These are phyloP conservation scores for Acacia concinna DNA, from an alignment of 331 rosid genomes.

Conservation along the genomic window DNA sequence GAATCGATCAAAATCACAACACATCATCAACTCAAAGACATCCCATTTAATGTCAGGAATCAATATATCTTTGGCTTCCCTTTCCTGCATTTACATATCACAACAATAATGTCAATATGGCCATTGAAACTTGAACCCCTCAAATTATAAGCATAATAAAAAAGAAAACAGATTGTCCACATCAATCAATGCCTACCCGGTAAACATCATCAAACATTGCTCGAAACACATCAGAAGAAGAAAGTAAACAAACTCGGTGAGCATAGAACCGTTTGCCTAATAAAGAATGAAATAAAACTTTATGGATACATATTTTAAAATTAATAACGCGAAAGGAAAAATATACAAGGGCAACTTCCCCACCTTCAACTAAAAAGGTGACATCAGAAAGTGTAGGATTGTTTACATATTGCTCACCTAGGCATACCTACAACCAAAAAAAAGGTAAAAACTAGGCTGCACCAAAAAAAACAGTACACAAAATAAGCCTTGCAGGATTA, in stretches of 20 bases:
- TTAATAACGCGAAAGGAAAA: not conserved
- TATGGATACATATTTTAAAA: not conserved
- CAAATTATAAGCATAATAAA: not conserved
- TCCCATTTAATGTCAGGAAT: constrained; percentile 93
- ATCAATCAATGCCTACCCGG: constrained; percentile 53
- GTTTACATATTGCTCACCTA: constrained; percentile 83
- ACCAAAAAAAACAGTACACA: not conserved
- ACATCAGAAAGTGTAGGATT: constrained; percentile 73
- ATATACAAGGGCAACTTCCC: not conserved
- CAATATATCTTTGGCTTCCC: constrained; percentile 78
- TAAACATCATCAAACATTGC: constrained; percentile 96
- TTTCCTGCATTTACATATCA: constrained; percentile 61
- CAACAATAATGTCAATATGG: constrained; percentile 11
- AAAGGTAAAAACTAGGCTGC: not conserved
- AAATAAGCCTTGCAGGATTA: not conserved
- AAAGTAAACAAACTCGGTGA: constrained; percentile 75
- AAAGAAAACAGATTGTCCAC: not conserved
- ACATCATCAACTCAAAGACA: constrained; percentile 91
- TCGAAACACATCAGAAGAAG: constrained; percentile 74
- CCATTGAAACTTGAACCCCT: not conserved
- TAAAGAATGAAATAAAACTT: constrained; percentile 15
- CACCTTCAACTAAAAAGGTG: constrained; percentile 88
- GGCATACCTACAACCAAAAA: constrained; percentile 72
- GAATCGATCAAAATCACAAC: constrained; percentile 41
- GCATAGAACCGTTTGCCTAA: constrained; percentile 81